phyloP scores from a whole-genome alignment of 2,329 filamentous ascomycete genomes.

The Talaromyces sp. region DNA sequence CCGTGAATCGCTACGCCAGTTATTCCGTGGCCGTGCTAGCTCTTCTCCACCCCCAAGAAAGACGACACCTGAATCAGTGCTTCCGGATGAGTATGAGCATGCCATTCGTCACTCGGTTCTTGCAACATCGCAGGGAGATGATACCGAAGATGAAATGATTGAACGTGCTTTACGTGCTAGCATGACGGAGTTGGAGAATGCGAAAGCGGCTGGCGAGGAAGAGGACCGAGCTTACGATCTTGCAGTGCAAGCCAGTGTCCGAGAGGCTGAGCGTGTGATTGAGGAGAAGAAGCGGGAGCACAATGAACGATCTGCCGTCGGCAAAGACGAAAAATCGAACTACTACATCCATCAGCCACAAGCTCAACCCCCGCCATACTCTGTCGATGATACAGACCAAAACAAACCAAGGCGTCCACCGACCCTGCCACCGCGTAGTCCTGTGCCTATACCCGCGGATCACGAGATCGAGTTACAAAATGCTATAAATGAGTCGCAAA shows the following conservation, averaged over 20 bases:
- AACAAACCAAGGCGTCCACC: conserved; percentile 1
- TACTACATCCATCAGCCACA: background rate
- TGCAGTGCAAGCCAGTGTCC: conserved; percentile 51
- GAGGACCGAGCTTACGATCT: conserved; percentile 47
- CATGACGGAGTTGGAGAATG: conserved; percentile 55
- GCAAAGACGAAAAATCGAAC: background rate
- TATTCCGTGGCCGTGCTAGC: conserved; percentile 8
- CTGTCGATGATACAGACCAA: background rate
- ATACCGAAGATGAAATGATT: conserved; percentile 65
- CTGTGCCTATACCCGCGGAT: conserved; percentile 15
- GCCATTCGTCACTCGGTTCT: conserved; percentile 68
- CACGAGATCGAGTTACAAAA: conserved; percentile 30
- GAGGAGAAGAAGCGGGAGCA: conserved; percentile 19
- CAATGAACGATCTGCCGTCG: background rate
- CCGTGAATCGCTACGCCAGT: background rate
- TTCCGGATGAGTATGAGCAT: conserved; percentile 59
- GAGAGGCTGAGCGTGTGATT: conserved; percentile 36
- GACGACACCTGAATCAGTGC: conserved; percentile 2
- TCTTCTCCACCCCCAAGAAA: conserved; percentile 3
- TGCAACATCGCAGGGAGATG: conserved; percentile 67
- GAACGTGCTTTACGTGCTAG: conserved; percentile 72
- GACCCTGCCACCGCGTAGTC: conserved; percentile 6
- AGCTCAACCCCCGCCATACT: background rate
- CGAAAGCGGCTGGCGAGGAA: conserved; percentile 33
- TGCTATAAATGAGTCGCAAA: conserved; percentile 24